phyloP scores from a whole-genome alignment of 805 yeast species.

The Jamesozyma gamospora region DNA sequence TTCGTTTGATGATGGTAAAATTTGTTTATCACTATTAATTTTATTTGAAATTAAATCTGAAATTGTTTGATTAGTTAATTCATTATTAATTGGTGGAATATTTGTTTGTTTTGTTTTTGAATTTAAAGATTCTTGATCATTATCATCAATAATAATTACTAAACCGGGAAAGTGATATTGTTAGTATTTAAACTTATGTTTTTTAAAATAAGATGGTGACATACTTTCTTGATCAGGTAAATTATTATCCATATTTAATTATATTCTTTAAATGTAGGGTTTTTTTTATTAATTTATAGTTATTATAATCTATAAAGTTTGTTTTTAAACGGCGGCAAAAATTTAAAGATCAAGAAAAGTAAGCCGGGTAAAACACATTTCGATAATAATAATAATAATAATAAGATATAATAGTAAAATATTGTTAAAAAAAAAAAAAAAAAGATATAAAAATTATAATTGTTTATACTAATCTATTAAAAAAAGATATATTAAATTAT shows the following conservation, averaged over 20 bases:
- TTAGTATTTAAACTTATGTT: background rate
- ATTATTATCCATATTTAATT: background rate
- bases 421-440: background rate
- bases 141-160: constrained; percentile 4
- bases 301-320: background rate
- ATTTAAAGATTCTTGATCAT: background rate
- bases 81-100: background rate
- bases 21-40: background rate
- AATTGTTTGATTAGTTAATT: background rate
- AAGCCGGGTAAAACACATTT: no score
- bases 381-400: no score
- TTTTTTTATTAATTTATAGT: background rate
- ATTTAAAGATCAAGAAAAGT: no score
- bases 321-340: background rate
- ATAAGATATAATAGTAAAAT: background rate
- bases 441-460: background rate
- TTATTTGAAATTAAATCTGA: background rate
- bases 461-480: background rate
- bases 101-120: background rate
- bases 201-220: background rate
- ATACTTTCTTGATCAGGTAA: constrained; percentile 2
- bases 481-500: no score
- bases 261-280: background rate
- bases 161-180: no score
- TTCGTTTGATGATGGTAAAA: background rate